Evolutionary conservation across 2,329 filamentous ascomycete genomes (phyloP).

Genomic region (Cytospora schulzeri): DNA sequence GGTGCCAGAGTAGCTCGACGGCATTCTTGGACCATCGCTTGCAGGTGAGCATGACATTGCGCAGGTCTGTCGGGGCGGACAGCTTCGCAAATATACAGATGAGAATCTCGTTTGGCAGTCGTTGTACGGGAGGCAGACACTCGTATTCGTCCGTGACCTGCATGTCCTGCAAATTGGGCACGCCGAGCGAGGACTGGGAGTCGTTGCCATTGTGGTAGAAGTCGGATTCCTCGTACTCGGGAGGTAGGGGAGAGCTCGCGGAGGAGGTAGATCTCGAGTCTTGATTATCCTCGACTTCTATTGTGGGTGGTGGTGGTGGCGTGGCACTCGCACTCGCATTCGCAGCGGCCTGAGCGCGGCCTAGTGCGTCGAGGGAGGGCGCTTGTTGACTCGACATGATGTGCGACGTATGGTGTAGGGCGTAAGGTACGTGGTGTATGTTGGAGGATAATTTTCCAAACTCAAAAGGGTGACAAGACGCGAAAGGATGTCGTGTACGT

Average conservation of each 20-base stretch:
- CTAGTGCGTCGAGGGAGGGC: slow-evolving; percentile 35
- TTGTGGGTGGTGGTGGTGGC: slow-evolving; percentile 28
- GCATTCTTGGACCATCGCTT: slow-evolving; percentile 91
- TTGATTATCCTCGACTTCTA: slow-evolving; percentile 44
- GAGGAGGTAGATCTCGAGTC: slow-evolving; percentile 66
- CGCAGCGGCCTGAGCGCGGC: slow-evolving; percentile 31
- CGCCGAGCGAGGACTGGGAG: slow-evolving; percentile 86
- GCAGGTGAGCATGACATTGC: slow-evolving; percentile 90
- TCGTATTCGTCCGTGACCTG: slow-evolving; percentile 67
- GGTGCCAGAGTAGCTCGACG: slow-evolving; percentile 92
- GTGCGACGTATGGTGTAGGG: slow-evolving; percentile 9
- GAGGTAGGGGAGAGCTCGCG: slow-evolving; percentile 72
- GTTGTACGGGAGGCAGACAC: slow-evolving; percentile 77
- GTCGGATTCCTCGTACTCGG: slow-evolving; percentile 89
- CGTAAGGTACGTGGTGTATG: neutral
- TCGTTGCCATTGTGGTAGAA: slow-evolving; percentile 89
- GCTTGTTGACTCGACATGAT: slow-evolving; percentile 33
- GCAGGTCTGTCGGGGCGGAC: slow-evolving; percentile 72
- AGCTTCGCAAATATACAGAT: slow-evolving; percentile 91
- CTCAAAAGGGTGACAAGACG: neutral
- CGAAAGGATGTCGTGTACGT: slow-evolving; percentile 3
- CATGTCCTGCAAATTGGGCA: slow-evolving; percentile 76
- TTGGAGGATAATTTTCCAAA: neutral
- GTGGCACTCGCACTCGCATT: neutral
- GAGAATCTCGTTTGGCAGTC: slow-evolving; percentile 90